Evolutionary conservation across 768 basidiomycete genomes (phyloP), one percentile per base, ranked within the genome.

Genomic region (Mycena capillaripes): DNA sequence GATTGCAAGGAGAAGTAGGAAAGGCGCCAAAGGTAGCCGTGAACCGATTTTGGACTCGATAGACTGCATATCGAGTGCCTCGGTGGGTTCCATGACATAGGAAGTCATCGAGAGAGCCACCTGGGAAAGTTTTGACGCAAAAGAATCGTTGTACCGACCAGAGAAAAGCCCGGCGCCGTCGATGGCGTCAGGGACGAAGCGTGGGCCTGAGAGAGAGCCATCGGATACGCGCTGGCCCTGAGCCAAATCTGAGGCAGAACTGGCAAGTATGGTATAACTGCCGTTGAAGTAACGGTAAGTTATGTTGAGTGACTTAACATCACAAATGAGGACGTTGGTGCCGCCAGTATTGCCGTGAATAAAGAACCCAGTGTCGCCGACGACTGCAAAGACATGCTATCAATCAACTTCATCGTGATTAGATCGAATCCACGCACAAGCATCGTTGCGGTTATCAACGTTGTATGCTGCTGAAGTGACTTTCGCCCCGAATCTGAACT

Each of bases 241-340:
- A 3, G 25, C 56, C 1, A 71, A 21, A 11, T 58, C 56, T 0
- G 70, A 59, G 5, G 70, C 36, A 0, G 42, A 2, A 5, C 21
- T 25, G 16, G 56, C 1, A 4, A 58, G 3, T 5, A 40, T 4
- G 4, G 42, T 62, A 23, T 64, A 70, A 36, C 29, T 71, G 19
- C 62, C 62, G 57, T 71, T 71, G 57, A 48, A 59, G 23, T 71
- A 71, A n/a, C 11, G 62, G 57, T 71, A 71, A 2, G 63, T 71
- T 10, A 66, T 63, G 14, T 16, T 11, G 48, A 71, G 62, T 3
- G 56, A 59, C 7, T 58, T 44, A 3, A 71, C 11, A 2, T 50
- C 40, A 48, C 70, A 71, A 21, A 25, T 59, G 48, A 71, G 44
- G 57, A 66, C 11, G 14, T 71, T 71, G 48, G 21, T 36, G 17